A percentile compares a stretch with the other conserved stretches of the same genome.
Conservation (phyloP, 164 flowering plant genomes). For the Sedum album region DNA sequence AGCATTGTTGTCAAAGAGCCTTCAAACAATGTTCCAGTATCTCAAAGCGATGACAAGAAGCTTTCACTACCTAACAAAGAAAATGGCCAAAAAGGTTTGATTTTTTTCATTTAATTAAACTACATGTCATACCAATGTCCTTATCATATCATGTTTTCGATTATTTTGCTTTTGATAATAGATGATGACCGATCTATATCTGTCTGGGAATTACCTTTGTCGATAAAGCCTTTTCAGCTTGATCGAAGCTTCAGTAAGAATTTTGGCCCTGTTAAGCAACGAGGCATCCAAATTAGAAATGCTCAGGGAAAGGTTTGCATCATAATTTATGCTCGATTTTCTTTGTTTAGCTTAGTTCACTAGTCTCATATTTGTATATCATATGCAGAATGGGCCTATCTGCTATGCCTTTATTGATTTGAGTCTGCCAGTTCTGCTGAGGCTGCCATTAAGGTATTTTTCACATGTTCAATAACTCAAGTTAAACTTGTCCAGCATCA, state of each 20-base stretch:
- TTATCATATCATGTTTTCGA: neutral
- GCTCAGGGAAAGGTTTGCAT: slow-evolving; percentile 5
- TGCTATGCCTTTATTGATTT: slow-evolving; percentile 9
- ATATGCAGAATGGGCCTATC: neutral
- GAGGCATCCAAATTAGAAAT: slow-evolving; percentile 9
- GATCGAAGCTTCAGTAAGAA: slow-evolving; percentile 8
- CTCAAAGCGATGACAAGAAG: neutral
- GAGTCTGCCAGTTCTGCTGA: slow-evolving; percentile 4
- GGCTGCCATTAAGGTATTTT: slow-evolving; percentile 4
- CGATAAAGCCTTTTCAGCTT: slow-evolving; percentile 2
- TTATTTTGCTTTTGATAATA: neutral
- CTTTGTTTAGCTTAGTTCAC: too few relatives aligned
- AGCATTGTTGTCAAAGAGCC: neutral
- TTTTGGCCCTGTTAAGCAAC: slow-evolving; percentile 6
- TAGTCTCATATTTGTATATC: neutral
- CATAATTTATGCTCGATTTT: neutral
- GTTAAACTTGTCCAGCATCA: neutral
- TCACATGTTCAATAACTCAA: neutral
- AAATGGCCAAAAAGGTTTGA: neutral
- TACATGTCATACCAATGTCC: neutral
- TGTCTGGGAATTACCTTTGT: neutral
- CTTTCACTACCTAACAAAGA: neutral
- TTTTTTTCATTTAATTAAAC: neutral
- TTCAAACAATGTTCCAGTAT: neutral
- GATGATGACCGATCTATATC: neutral